Conservation (phyloP, 148 eudicot genomes). For the Arbutus unedo region DNA sequence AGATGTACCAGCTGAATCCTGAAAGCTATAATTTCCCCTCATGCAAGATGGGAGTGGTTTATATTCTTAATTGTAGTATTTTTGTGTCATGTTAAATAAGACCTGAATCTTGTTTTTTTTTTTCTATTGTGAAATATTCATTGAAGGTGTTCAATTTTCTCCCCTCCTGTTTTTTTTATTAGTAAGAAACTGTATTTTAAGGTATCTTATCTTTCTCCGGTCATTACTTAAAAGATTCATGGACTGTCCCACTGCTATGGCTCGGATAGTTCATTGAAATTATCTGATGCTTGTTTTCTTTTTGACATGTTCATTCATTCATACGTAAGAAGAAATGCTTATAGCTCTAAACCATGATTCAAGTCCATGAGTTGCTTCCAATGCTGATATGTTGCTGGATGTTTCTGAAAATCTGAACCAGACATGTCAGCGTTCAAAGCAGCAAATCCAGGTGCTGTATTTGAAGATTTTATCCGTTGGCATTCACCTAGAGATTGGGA, state of each 20-base stretch:
- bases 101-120: background rate
- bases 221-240: background rate
- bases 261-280: background rate
- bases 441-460: slow-evolving; percentile 90
- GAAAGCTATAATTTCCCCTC: background rate
- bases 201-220: background rate
- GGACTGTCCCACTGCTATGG: background rate
- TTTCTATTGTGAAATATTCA: background rate
- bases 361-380: background rate
- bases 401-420: slow-evolving; percentile 30
- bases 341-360: background rate
- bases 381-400: slow-evolving; percentile 6
- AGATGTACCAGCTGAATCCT: background rate
- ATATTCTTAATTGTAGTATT: background rate
- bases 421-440: slow-evolving; percentile 99
- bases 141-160: background rate
- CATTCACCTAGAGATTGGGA: slow-evolving; percentile 99
- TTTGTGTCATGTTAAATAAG: background rate
- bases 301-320: background rate
- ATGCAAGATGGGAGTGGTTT: background rate
- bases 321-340: background rate
- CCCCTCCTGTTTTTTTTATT: background rate
- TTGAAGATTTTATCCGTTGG: slow-evolving; percentile 97
- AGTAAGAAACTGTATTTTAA: background rate
- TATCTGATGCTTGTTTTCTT: background rate